These are phyloP conservation scores for Candida railenensis DNA, from an alignment of 805 yeast genomes.

Conservation along the genomic window DNA sequence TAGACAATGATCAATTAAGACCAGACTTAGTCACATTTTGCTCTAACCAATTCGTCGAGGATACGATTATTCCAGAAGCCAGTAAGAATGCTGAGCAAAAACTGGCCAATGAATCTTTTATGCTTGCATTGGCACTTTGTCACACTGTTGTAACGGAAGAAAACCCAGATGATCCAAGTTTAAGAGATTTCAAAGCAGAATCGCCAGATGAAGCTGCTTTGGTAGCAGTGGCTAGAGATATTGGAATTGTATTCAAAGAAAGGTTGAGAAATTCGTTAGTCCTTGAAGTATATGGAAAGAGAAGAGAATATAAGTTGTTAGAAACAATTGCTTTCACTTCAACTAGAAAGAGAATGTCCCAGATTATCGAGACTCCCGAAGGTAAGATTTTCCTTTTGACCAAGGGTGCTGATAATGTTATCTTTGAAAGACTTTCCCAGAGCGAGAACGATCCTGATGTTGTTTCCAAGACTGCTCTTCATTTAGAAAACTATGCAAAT, in stretches of 20 bases:
- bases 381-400: constrained; percentile 46
- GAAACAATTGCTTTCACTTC: constrained; percentile 66
- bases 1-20: constrained; percentile 47
- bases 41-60: constrained; percentile 58
- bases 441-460: constrained; percentile 42
- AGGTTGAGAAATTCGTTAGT: constrained; percentile 48
- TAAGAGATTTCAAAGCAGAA: constrained; percentile 65
- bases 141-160: constrained; percentile 71
- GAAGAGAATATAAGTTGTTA: constrained; percentile 47
- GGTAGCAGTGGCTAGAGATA: constrained; percentile 72
- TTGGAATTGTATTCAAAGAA: constrained; percentile 64
- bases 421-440: constrained; percentile 39
- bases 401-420: constrained; percentile 79
- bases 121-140: constrained; percentile 67
- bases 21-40: constrained; percentile 59
- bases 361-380: constrained; percentile 49
- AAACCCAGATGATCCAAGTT: constrained; percentile 35
- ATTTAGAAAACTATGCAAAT: constrained; percentile 66
- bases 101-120: constrained; percentile 53
- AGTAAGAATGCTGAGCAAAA: constrained; percentile 32
- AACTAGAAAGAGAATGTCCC: constrained; percentile 77
- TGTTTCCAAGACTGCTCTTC: constrained; percentile 56
- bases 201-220: constrained; percentile 84
- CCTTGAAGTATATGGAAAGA: constrained; percentile 46
- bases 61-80: constrained; percentile 39